Percentiles rank a stretch among this genome's conserved stretches.
Evolutionary conservation across 805 yeast species (phyloP).

Genomic region (Pichia exigua): DNA sequence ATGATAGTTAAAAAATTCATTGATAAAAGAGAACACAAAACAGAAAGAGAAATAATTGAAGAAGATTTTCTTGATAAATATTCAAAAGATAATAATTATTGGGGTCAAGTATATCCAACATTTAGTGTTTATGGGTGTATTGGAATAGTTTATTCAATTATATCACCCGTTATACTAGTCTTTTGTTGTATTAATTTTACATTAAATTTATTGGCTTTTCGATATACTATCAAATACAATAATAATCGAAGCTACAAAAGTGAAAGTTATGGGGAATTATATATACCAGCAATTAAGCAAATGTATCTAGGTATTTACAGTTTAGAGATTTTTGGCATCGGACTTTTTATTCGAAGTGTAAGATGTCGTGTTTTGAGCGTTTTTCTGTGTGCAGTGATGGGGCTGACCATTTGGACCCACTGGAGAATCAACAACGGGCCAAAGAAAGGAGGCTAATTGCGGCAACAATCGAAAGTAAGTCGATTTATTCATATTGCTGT

Average conservation of each 20-base stretch:
- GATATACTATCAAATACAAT: conserved; percentile 56
- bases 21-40: conserved; percentile 31
- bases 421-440: not conserved
- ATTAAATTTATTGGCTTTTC: conserved; percentile 56
- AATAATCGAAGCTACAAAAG: conserved; percentile 43
- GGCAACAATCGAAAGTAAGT: too few species aligned
- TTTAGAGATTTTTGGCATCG: conserved; percentile 69
- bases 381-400: conserved; percentile 25
- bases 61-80: conserved; percentile 30
- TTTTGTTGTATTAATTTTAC: conserved; percentile 51
- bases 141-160: conserved; percentile 67
- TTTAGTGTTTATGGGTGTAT: conserved; percentile 73
- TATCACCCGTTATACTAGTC: conserved; percentile 69
- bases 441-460: too few species aligned
- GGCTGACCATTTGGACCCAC: conserved; percentile 35
- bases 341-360: conserved; percentile 57
- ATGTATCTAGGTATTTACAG: conserved; percentile 77
- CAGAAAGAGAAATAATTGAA: conserved; percentile 53
- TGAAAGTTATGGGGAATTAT: conserved; percentile 63
- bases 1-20: conserved; percentile 26
- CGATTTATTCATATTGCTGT: too few species aligned
- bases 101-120: conserved; percentile 77
- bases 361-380: conserved; percentile 25
- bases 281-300: conserved; percentile 69
- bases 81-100: conserved; percentile 37